Percentiles rank a stretch among this genome's conserved stretches.
Evolutionary conservation across 257 asterid species (phyloP).

Genomic region (Nicotiana obtusifolia): DNA sequence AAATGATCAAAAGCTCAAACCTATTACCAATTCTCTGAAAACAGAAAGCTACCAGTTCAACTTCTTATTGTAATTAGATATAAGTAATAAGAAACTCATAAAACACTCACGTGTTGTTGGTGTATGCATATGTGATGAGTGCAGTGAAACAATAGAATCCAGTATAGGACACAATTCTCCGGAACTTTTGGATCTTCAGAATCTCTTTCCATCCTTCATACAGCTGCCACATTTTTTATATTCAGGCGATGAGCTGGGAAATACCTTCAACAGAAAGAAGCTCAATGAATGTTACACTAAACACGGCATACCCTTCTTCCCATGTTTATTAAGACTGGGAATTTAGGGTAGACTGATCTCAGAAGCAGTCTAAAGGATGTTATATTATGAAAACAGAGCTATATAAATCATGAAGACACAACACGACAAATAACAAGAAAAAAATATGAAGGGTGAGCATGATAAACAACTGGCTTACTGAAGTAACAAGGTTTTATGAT

Average conservation of each 20-base stretch:
- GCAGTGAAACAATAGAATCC: slow-evolving; percentile 66
- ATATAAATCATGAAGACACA: not conserved
- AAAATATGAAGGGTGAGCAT: not conserved
- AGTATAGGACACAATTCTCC: slow-evolving; percentile 71
- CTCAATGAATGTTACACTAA: not conserved
- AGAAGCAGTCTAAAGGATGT: not conserved
- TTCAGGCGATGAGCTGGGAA: slow-evolving; percentile 11
- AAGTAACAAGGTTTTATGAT: not conserved
- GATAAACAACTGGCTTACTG: not conserved
- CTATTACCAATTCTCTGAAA: not conserved
- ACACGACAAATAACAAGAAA: not conserved
- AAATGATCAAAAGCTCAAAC: not conserved
- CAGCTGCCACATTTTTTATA: slow-evolving; percentile 39
- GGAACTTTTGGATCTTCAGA: slow-evolving; percentile 80
- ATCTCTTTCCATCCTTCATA: slow-evolving; percentile 53
- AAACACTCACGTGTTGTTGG: slow-evolving; percentile 74
- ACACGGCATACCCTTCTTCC: not conserved
- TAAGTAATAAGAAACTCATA: not conserved
- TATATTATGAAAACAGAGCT: not conserved
- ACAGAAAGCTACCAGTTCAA: not conserved
- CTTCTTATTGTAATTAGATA: not conserved
- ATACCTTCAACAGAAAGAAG: not conserved
- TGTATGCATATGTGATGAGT: slow-evolving; percentile 61
- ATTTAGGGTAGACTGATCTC: not conserved
- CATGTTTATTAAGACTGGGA: not conserved